These are phyloP conservation scores for Fusarium succisae DNA, from an alignment of 2,329 filamentous ascomycete species.

Conservation along the genomic window DNA sequence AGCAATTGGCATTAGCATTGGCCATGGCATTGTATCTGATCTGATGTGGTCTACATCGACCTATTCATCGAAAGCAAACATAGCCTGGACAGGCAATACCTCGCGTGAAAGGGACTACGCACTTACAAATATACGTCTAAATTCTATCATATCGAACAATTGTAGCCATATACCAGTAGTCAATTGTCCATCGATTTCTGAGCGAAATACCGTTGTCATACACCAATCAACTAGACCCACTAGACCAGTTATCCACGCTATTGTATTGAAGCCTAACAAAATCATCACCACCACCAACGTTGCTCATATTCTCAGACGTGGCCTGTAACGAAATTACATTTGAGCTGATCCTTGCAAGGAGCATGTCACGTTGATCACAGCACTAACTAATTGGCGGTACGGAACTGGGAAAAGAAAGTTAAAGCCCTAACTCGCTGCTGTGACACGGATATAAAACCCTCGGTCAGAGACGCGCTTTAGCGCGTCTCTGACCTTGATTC, in stretches of 20 bases:
- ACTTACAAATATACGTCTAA: too few species aligned
- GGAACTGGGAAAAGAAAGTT: not conserved
- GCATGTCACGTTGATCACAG: not conserved
- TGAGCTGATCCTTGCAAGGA: not conserved
- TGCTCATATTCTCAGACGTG: not conserved
- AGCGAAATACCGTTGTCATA: too few species aligned
- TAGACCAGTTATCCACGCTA: not conserved
- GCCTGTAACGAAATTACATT: not conserved
- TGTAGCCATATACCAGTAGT: not conserved
- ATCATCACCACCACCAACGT: not conserved
- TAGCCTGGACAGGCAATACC: not conserved
- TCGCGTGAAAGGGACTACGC: too few species aligned
- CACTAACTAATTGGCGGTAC: not conserved
- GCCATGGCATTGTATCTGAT: not conserved
- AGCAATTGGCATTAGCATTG: not conserved
- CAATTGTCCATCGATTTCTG: fast-evolving
- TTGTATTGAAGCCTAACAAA: not conserved
- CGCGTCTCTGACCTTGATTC: constrained; percentile 14
- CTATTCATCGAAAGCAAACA: not conserved
- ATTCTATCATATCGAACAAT: not conserved
- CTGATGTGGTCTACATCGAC: not conserved
- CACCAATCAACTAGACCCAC: not conserved
- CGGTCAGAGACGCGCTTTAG: not conserved
- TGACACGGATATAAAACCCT: not conserved
- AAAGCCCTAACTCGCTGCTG: not conserved